Percentiles rank a stretch among this genome's conserved stretches.
phyloP scores from a whole-genome alignment of 768 basidiomycete species.

The Lentinus tigrinus region DNA sequence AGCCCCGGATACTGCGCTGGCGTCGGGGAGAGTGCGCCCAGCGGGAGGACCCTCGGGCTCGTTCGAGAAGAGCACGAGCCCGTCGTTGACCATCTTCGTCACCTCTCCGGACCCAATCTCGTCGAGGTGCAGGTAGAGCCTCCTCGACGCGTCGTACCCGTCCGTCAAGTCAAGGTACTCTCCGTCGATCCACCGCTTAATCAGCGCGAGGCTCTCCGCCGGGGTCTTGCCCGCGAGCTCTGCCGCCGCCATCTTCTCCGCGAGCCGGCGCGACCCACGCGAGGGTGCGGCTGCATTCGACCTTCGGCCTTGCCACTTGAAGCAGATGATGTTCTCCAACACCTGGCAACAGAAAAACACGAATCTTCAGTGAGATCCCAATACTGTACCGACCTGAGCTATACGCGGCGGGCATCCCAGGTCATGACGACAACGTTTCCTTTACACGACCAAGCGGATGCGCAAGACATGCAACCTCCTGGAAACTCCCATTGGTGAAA shows the following conservation, averaged over 20 bases:
- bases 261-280: conserved; percentile 25
- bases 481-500: too few relatives aligned
- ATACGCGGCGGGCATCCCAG: too few relatives aligned
- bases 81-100: conserved; percentile 45
- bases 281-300: conserved; percentile 44
- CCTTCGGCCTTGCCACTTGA: conserved; percentile 35
- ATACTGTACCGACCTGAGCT: too few relatives aligned
- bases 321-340: conserved; percentile 43
- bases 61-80: conserved; percentile 41
- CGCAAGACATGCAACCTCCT: too few relatives aligned
- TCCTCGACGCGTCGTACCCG: conserved; percentile 26
- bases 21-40: too few relatives aligned
- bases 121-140: conserved; percentile 39
- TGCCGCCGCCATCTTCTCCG: conserved; percentile 19
- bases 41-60: conserved; percentile 12
- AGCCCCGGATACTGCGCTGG: too few relatives aligned
- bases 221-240: conserved; percentile 12
- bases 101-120: conserved; percentile 49
- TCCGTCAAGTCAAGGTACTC: conserved; percentile 43
- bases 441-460: too few relatives aligned
- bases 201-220: conserved; percentile 23
- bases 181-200: conserved; percentile 28
- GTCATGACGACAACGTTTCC: too few relatives aligned
- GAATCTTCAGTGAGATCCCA: neutral
- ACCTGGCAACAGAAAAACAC: conserved; percentile 35